Base-by-base conservation (phyloP, 768 basidiomycete species). In the Xanthoconium stramineum region DNA sequence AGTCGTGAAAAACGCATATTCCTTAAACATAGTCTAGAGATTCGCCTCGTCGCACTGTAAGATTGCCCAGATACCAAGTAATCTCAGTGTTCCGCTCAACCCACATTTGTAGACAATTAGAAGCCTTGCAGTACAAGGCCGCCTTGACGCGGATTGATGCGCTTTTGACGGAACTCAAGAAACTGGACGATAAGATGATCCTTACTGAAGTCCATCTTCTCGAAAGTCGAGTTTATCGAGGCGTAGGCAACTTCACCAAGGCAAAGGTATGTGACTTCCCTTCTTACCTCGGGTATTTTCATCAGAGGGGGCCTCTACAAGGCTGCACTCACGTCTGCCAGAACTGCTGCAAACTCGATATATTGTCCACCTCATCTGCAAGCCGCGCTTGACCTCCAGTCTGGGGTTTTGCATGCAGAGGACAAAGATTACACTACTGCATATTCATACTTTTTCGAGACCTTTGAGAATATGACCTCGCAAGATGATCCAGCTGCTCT, bases 391-490 rank as follows among this genome's bases (percentile, higher is more conserved):
- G 87, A 89, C 64, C 77, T 88, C 29, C 87, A 88, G 65, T 80
- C 80, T 42, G 88, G 96, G 5, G 79, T 96, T 42, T 80, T 98
- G 11, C 93, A 97, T 65, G 94, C 96, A 0, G 95, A 99, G 63
- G 96, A 99, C 66, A 96, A 95, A 68, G 96, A 98, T 73, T 98
- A 97, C 72, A 95, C 83, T 55, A 99, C 96, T 0, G 96, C 86
- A 20, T 97, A 97, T 72, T 94, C 91, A 0, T 99, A 98, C 75
- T 98, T 98, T 75, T 94, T 91, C 63, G 96, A 98, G 74, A 87
- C 94, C 3, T 98, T 98, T 60, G 97, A 99, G 73, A 94, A 86
- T 50, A 77, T 94, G 61, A 83, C 84, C 40, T 70, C 84, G 2
- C 88, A 93, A 55, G 94, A 88, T 19, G 87, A 92, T 60, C 81